Conservation (phyloP, 176 grass and related monocot genomes). For the Phyllostachys edulis region DNA sequence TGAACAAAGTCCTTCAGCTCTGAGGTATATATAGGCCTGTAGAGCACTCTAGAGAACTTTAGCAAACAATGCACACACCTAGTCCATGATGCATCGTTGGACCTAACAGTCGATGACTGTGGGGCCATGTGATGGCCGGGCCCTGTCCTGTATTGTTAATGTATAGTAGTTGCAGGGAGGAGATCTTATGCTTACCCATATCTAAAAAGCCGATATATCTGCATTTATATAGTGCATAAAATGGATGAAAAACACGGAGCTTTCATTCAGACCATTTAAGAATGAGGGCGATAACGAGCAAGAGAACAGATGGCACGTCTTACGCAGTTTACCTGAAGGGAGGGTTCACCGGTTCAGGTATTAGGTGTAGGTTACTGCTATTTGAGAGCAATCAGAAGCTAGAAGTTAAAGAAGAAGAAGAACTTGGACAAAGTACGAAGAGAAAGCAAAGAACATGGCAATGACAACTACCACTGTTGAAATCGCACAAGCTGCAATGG, state of each 20-base stretch:
- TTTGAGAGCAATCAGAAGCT: neutral
- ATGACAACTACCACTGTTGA: neutral
- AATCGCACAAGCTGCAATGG: no score
- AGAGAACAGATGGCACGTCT: neutral
- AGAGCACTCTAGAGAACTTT: neutral
- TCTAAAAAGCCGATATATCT: neutral
- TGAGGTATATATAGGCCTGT: slow-evolving; percentile 21
- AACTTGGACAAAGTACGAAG: neutral
- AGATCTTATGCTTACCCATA: slow-evolving; percentile 26
- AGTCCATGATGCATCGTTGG: neutral
- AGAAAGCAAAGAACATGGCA: neutral
- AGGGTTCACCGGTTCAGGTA: neutral
- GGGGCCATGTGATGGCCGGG: neutral
- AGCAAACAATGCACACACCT: neutral
- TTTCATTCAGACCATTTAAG: neutral
- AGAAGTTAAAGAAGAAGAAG: neutral
- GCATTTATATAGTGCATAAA: neutral
- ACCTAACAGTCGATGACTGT: neutral
- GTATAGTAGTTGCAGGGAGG: neutral
- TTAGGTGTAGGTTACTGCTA: neutral
- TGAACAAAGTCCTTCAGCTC: neutral
- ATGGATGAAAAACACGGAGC: neutral
- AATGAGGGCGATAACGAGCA: neutral
- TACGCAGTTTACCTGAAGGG: neutral
- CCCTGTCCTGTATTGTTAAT: slow-evolving; percentile 21